These are phyloP conservation scores for Phlebiopsis flavidoalba DNA, from an alignment of 768 basidiomycete genomes.

Conservation along the genomic window DNA sequence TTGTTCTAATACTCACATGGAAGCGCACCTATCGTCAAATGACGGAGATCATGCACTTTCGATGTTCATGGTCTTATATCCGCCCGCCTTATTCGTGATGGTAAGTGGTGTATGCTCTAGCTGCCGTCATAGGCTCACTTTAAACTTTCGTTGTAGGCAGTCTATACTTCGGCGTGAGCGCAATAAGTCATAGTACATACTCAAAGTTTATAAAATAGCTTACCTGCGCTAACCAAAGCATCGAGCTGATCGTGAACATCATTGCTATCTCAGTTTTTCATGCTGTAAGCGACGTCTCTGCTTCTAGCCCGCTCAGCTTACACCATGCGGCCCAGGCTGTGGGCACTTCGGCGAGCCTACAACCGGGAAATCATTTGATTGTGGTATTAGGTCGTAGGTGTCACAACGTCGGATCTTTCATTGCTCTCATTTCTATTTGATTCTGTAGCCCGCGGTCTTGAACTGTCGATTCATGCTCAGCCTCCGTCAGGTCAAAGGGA, in stretches of 20 bases:
- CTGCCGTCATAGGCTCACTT: not conserved
- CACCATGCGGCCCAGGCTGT: too few relatives aligned
- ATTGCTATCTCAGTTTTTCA: not conserved
- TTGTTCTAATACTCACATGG: not conserved
- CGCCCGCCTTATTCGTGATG: not conserved
- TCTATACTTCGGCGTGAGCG: not conserved
- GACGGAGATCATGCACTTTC: not conserved
- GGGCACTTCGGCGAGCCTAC: not conserved
- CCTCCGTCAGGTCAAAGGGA: not conserved
- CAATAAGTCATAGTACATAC: not conserved
- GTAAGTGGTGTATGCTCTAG: not conserved
- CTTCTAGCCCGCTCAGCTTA: too few relatives aligned
- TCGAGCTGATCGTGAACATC: not conserved
- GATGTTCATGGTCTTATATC: not conserved
- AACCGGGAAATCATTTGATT: not conserved
- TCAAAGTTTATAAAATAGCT: not conserved
- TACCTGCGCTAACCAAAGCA: not conserved
- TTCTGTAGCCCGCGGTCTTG: not conserved
- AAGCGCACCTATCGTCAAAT: not conserved
- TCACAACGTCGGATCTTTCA: not conserved
- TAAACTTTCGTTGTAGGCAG: not conserved
- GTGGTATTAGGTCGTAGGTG: not conserved
- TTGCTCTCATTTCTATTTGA: not conserved
- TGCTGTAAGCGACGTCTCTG: not conserved
- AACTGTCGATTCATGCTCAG: not conserved